These are phyloP conservation scores for Musa acuminata DNA, from an alignment of 176 grass and related monocot species.

Conservation along the genomic window DNA sequence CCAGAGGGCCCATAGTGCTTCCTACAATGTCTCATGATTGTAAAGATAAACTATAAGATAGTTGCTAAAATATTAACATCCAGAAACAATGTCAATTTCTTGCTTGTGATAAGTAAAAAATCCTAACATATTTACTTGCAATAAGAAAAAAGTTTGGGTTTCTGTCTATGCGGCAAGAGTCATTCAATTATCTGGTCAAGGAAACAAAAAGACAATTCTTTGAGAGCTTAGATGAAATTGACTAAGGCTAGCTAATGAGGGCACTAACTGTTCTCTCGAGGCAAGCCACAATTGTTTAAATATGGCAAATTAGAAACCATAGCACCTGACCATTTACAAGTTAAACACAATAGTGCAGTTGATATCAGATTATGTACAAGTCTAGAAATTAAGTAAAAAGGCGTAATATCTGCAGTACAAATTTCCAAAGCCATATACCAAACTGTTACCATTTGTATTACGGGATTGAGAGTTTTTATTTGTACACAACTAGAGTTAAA, in stretches of 20 bases:
- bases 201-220: background rate
- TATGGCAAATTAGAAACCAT: background rate
- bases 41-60: background rate
- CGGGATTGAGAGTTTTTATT: too few species aligned
- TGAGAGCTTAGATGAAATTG: too few species aligned
- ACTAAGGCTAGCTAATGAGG: background rate
- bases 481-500: too few species aligned
- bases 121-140: too few species aligned
- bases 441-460: too few species aligned
- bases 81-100: background rate
- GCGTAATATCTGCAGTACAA: too few species aligned
- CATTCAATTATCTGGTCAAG: background rate
- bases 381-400: too few species aligned
- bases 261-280: background rate
- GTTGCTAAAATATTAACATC: background rate
- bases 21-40: conserved; percentile 31
- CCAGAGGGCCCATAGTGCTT: conserved; percentile 73
- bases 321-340: background rate
- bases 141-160: background rate
- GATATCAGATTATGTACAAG: too few species aligned
- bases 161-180: background rate
- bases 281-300: background rate
- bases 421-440: too few species aligned
- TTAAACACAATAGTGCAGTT: too few species aligned
- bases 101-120: background rate